A percentile compares a stretch with the other conserved stretches of the same genome.
phyloP scores from a whole-genome alignment of 2,329 filamentous ascomycete species.

The Hortaea sp. region DNA sequence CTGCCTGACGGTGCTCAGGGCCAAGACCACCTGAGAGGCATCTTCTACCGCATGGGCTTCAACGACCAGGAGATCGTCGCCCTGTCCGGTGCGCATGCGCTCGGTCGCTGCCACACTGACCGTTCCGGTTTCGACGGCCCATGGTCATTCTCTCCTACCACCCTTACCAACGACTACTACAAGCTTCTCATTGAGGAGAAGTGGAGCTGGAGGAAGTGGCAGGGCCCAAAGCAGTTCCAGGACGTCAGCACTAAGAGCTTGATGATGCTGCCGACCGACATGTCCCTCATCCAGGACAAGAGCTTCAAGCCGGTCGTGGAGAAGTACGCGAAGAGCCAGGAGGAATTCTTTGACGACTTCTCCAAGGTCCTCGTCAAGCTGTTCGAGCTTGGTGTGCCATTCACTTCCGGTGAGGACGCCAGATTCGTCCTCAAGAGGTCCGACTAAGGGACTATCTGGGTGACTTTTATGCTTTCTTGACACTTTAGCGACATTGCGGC shows the following conservation, averaged over 20 bases:
- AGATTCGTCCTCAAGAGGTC: slow-evolving; percentile 38
- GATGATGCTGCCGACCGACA: slow-evolving; percentile 96
- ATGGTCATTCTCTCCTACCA: slow-evolving; percentile 85
- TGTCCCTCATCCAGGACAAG: slow-evolving; percentile 81
- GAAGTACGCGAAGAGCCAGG: slow-evolving; percentile 84
- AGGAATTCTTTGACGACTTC: slow-evolving; percentile 91
- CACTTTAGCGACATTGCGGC: no score
- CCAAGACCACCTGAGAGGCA: slow-evolving; percentile 71
- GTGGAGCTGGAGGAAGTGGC: slow-evolving; percentile 87
- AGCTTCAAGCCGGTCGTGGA: slow-evolving; percentile 70
- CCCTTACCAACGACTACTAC: slow-evolving; percentile 90
- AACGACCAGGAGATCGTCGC: slow-evolving; percentile 95
- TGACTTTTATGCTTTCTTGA: no score
- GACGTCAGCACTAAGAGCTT: slow-evolving; percentile 77
- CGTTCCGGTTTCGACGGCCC: slow-evolving; percentile 81
- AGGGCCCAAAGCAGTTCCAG: slow-evolving; percentile 82
- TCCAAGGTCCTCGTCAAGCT: slow-evolving; percentile 66
- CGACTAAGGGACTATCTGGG: slow-evolving; percentile 10
- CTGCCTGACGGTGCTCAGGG: slow-evolving; percentile 73
- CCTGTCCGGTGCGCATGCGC: slow-evolving; percentile 71
- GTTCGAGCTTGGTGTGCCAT: slow-evolving; percentile 91
- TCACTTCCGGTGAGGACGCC: slow-evolving; percentile 44
- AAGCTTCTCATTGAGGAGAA: slow-evolving; percentile 80
- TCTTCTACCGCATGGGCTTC: slow-evolving; percentile 88
- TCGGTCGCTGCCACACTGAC: slow-evolving; percentile 82